These are phyloP conservation scores for Globisporangium takayamanum DNA, from an alignment of 352 stramenopile genomes.

Conservation along the genomic window DNA sequence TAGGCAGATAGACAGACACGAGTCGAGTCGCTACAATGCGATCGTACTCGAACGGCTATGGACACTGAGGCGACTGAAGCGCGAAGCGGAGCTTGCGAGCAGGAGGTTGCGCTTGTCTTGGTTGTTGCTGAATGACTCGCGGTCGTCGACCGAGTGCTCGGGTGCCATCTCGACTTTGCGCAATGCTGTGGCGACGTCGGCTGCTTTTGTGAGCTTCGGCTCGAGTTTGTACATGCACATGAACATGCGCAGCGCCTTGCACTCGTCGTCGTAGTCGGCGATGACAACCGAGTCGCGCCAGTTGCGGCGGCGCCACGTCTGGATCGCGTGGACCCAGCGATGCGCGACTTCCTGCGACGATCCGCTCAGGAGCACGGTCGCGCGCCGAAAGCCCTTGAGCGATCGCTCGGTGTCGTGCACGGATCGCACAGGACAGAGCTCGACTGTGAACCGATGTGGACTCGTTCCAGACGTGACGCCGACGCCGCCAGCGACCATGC, in stretches of 20 bases:
- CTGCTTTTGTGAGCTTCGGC: constrained; percentile 42
- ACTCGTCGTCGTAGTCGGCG: constrained; percentile 55
- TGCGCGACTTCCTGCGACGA: constrained; percentile 36
- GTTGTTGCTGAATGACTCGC: constrained; percentile 3
- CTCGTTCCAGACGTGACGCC: constrained; percentile 6
- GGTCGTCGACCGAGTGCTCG: constrained; percentile 7
- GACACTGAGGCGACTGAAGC: constrained; percentile 12
- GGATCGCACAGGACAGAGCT: constrained; percentile 67
- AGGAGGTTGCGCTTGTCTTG: constrained; percentile 17
- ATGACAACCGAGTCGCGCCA: constrained; percentile 69
- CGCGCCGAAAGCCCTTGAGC: constrained; percentile 52
- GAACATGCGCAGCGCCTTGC: constrained; percentile 49
- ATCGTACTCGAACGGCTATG: constrained; percentile 10
- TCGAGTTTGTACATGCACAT: constrained; percentile 68
- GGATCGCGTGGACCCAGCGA: constrained; percentile 62
- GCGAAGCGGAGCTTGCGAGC: constrained; percentile 8
- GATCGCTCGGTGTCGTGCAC: constrained; percentile 70
- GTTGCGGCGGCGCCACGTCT: constrained; percentile 71
- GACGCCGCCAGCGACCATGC: constrained; percentile 28
- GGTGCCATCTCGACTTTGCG: constrained; percentile 42
- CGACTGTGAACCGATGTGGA: constrained; percentile 66
- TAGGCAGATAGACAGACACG: background rate
- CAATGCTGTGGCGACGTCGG: constrained; percentile 35
- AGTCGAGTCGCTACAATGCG: constrained; percentile 5
- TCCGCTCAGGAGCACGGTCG: constrained; percentile 48